Evolutionary conservation across 2,329 filamentous ascomycete species (phyloP).

Genomic region (Microdochium trichocladiopsis): DNA sequence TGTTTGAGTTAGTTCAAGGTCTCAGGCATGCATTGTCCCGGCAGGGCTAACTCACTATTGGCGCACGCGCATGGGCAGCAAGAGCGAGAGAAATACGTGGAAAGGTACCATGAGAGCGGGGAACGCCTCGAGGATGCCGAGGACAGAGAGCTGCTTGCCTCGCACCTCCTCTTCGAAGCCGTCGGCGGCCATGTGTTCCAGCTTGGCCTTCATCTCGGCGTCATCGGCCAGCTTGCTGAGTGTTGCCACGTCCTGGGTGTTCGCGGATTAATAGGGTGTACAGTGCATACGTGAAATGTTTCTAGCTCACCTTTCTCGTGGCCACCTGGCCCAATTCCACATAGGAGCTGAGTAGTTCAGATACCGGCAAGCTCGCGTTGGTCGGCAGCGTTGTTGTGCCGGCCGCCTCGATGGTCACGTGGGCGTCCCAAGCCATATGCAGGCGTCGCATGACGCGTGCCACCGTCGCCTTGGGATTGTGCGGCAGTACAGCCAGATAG

Average conservation of each 20-base stretch:
- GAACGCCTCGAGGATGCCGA: conserved; percentile 56
- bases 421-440: conserved; percentile 46
- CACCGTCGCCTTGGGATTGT: conserved; percentile 44
- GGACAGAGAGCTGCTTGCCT: conserved; percentile 42
- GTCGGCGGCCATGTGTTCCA: conserved; percentile 28
- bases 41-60: conserved; percentile 24
- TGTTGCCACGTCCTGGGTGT: neutral
- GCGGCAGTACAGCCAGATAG: conserved; percentile 49
- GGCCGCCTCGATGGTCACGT: conserved; percentile 33
- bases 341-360: conserved; percentile 46
- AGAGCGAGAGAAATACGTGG: conserved; percentile 52
- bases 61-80: conserved; percentile 47
- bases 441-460: conserved; percentile 45
- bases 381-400: conserved; percentile 28
- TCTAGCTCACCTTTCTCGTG: conserved; percentile 32
- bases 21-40: neutral
- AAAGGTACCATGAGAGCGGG: conserved; percentile 46
- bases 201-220: conserved; percentile 11
- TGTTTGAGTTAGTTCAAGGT: no score
- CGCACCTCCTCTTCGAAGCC: conserved; percentile 30
- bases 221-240: conserved; percentile 21
- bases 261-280: no score
- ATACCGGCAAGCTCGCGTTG: conserved; percentile 37
- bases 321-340: conserved; percentile 49
- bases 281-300: no score